Conservation (phyloP, 352 stramenopile species). For the Phytophthora citricola region DNA sequence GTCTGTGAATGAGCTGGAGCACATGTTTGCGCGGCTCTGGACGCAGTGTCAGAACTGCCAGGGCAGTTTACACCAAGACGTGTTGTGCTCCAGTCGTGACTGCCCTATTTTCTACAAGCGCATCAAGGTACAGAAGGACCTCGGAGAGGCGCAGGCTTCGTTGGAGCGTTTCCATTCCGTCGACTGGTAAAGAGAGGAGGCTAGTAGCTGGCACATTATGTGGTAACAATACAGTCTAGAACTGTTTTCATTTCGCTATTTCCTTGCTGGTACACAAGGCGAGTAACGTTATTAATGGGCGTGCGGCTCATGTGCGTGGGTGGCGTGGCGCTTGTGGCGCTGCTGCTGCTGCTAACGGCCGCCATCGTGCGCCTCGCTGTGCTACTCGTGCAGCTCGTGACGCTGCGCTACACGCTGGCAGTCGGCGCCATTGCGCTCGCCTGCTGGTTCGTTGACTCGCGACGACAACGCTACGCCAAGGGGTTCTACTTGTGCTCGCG, state of each 20-base stretch:
- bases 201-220: slow-evolving; percentile 8
- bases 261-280: neutral
- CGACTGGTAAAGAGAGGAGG: slow-evolving; percentile 57
- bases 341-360: slow-evolving; percentile 29
- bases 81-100: slow-evolving; percentile 97
- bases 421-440: slow-evolving; percentile 12
- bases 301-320: slow-evolving; percentile 24
- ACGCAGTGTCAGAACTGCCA: slow-evolving; percentile 99
- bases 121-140: slow-evolving; percentile 99
- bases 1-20: slow-evolving; percentile 93
- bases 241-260: slow-evolving; percentile 22
- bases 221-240: neutral
- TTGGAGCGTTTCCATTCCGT: slow-evolving; percentile 95
- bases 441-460: slow-evolving; percentile 33
- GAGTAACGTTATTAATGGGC: slow-evolving; percentile 16
- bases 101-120: slow-evolving; percentile 99
- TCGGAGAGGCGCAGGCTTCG: slow-evolving; percentile 93
- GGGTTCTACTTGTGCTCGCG: slow-evolving; percentile 38
- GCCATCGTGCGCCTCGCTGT: slow-evolving; percentile 20
- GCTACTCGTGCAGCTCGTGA: slow-evolving; percentile 35
- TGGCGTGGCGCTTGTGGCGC: slow-evolving; percentile 16
- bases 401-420: slow-evolving; percentile 30
- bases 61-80: slow-evolving; percentile 96
- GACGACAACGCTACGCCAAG: slow-evolving; percentile 36
- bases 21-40: slow-evolving; percentile 96